Percentiles rank a stretch among this genome's conserved stretches.
Evolutionary conservation across 177 flowering plant species (phyloP).

Genomic region (Vitis hybrid): DNA sequence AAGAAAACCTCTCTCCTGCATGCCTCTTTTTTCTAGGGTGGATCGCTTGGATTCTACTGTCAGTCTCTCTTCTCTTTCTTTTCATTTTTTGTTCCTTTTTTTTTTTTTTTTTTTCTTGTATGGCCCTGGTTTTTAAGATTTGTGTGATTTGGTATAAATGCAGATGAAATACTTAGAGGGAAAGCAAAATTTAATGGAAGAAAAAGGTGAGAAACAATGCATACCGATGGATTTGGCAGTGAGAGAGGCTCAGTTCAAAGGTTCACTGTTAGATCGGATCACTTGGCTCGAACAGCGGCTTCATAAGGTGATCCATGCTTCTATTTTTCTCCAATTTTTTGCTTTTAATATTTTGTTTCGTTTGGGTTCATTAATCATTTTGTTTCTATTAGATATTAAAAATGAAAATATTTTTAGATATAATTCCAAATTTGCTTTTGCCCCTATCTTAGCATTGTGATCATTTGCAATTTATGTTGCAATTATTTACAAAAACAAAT

Average conservation of each 20-base stretch:
- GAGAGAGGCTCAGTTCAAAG: constrained; percentile 31
- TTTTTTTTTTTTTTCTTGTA: neutral
- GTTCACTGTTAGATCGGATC: constrained; percentile 38
- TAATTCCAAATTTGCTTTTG: no score
- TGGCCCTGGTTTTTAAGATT: neutral
- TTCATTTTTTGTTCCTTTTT: no score
- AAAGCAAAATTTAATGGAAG: constrained; percentile 11
- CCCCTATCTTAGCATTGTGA: no score
- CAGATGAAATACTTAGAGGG: constrained; percentile 32
- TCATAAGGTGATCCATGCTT: constrained; percentile 26
- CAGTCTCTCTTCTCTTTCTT: neutral
- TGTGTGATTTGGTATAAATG: no score
- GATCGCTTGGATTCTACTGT: neutral
- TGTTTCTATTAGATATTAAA: no score
- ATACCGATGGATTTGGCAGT: constrained; percentile 25
- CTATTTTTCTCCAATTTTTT: neutral
- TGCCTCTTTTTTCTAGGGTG: neutral
- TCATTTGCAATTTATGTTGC: no score
- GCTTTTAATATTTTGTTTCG: no score
- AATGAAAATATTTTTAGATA: no score
- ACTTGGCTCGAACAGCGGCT: constrained; percentile 32
- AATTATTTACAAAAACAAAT: no score
- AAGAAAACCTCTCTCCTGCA: neutral
- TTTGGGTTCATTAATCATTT: no score
- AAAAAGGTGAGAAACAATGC: neutral